Conservation (phyloP, 345 rosid species). For the Rhizophora apiculata region DNA sequence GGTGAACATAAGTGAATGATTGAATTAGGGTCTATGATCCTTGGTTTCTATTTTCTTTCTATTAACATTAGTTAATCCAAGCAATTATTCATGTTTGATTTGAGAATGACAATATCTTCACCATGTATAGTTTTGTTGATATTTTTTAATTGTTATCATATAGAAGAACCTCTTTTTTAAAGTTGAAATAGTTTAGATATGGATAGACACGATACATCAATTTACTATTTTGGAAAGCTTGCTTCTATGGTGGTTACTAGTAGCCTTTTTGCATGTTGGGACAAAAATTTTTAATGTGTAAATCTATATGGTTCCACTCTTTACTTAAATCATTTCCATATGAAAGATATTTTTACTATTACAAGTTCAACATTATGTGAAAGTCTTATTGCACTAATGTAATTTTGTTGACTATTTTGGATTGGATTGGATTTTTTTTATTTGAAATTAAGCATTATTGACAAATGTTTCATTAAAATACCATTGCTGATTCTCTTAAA, state of each 20-base stretch:
- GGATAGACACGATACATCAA: neutral
- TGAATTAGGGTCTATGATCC: neutral
- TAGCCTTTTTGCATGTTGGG: too few relatives aligned
- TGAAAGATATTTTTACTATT: neutral
- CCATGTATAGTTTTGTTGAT: too few relatives aligned
- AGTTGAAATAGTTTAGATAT: slow-evolving; percentile 8
- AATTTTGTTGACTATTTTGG: too few relatives aligned
- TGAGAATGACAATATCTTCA: neutral
- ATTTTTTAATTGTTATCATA: neutral
- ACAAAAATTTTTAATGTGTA: too few relatives aligned
- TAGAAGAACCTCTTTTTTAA: neutral
- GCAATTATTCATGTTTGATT: neutral
- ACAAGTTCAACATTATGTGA: neutral
- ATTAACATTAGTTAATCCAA: neutral
- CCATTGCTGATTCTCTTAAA: too few relatives aligned
- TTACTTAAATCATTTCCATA: neutral
- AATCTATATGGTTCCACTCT: neutral
- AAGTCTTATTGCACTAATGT: too few relatives aligned
- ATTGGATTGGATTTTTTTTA: too few relatives aligned
- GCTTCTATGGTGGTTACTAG: too few relatives aligned
- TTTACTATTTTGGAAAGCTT: too few relatives aligned
- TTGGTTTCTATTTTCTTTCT: neutral
- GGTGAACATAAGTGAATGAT: neutral
- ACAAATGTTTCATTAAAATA: too few relatives aligned
- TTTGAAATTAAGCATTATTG: too few relatives aligned